A percentile compares a stretch with the other conserved stretches of the same genome.
phyloP scores from a whole-genome alignment of 2,329 filamentous ascomycete species.

The Nemania bipapillata region DNA sequence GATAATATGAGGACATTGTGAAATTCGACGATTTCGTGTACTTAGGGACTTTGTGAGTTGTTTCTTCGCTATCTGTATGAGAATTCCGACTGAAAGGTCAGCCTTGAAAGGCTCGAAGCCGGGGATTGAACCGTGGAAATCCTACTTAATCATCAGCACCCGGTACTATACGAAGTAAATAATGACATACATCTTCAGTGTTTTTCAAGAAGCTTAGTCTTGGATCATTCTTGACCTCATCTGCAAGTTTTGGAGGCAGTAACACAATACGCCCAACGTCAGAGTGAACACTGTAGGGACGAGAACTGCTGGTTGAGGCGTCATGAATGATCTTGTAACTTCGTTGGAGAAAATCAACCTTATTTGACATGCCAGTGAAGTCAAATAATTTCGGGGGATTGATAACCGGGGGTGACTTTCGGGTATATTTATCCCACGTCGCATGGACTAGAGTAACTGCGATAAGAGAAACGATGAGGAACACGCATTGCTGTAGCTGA shows the following conservation, averaged over 20 bases:
- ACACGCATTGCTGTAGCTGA: slow-evolving; percentile 12
- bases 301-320: neutral
- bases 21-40: neutral
- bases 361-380: slow-evolving; percentile 15
- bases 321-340: slow-evolving; percentile 23
- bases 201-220: slow-evolving; percentile 1
- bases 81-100: neutral
- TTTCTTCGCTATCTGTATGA: slow-evolving; percentile 21
- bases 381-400: slow-evolving; percentile 20
- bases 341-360: slow-evolving; percentile 21
- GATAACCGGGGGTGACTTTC: slow-evolving; percentile 11
- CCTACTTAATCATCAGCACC: slow-evolving; percentile 16
- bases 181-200: neutral
- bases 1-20: neutral
- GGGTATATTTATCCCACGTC: slow-evolving; percentile 1
- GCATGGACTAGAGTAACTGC: neutral
- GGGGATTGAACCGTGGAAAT: slow-evolving; percentile 12
- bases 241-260: slow-evolving; percentile 14
- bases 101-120: slow-evolving; percentile 22
- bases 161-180: neutral
- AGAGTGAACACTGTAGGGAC: slow-evolving; percentile 17
- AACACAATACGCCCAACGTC: slow-evolving; percentile 18
- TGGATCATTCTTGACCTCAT: slow-evolving; percentile 28
- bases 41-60: slow-evolving; percentile 24
- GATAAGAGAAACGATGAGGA: slow-evolving; percentile 12